Evolutionary conservation across 768 basidiomycete species (phyloP).

Genomic region (Xerocomellus dryophilus): DNA sequence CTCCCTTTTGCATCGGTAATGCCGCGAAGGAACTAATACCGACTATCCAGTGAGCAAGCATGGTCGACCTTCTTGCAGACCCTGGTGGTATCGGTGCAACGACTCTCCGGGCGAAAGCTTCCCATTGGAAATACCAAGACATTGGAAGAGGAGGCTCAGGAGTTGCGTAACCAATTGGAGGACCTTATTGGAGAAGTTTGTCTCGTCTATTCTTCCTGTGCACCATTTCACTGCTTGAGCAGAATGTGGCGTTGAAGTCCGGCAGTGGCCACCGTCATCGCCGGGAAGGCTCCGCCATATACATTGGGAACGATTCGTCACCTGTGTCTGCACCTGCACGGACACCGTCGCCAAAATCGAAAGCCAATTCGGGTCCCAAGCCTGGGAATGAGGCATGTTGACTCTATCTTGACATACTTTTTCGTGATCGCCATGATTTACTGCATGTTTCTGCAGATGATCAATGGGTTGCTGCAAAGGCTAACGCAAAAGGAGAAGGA

Average conservation of each 20-base stretch:
- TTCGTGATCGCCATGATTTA: not conserved
- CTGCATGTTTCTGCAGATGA: constrained; percentile 38
- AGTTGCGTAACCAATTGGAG: constrained; percentile 56
- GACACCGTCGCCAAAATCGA: constrained; percentile 28
- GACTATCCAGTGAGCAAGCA: constrained; percentile 51
- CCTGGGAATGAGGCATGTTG: constrained; percentile 52
- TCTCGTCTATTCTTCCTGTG: not conserved
- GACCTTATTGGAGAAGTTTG: constrained; percentile 64
- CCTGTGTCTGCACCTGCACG: not conserved
- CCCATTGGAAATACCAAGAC: constrained; percentile 47
- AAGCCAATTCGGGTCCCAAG: constrained; percentile 44
- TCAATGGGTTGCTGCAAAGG: constrained; percentile 74
- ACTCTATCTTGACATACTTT: not conserved
- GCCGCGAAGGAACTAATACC: constrained; percentile 14
- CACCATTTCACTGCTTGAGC: not conserved
- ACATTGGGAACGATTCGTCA: constrained; percentile 10
- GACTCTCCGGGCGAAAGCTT: constrained; percentile 62
- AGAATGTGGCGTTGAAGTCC: constrained; percentile 10
- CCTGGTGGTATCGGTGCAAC: constrained; percentile 59
- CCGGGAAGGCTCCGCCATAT: constrained; percentile 17
- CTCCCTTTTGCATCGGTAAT: not conserved
- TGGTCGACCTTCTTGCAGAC: constrained; percentile 63
- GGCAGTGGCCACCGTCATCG: constrained; percentile 1
- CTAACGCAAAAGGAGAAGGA: constrained; percentile 85
- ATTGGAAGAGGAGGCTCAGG: constrained; percentile 58